A percentile compares a stretch with the other conserved stretches of the same genome.
Conservation (phyloP, 2,329 filamentous ascomycete genomes). For the Aspergillus sp. region DNA sequence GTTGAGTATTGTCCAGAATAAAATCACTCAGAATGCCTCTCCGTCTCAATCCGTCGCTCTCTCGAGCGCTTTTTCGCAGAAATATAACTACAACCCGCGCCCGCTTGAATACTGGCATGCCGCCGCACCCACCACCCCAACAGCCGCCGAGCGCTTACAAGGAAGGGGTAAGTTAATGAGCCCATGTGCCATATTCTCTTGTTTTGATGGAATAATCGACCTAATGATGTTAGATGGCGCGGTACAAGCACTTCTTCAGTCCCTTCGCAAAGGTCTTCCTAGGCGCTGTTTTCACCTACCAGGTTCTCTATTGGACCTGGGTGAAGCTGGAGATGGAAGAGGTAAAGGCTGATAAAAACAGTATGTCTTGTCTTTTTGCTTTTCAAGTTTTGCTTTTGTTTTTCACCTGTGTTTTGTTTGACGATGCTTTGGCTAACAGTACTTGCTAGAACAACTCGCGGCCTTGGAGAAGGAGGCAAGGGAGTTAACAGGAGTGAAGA, state of each 20-base stretch:
- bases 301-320: slow-evolving; percentile 50
- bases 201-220: neutral
- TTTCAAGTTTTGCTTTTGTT: too few relatives aligned
- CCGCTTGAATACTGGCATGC: slow-evolving; percentile 2
- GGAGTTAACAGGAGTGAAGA: slow-evolving; percentile 30
- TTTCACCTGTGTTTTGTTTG: neutral
- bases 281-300: slow-evolving; percentile 49
- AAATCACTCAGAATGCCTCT: neutral
- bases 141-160: slow-evolving; percentile 21
- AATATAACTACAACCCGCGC: slow-evolving; percentile 15
- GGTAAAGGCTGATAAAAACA: slow-evolving; percentile 41
- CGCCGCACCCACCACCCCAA: neutral
- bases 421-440: neutral
- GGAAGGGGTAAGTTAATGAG: slow-evolving; percentile 28
- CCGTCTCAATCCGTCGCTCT: neutral
- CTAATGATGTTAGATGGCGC: slow-evolving; percentile 31
- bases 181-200: neutral
- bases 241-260: slow-evolving; percentile 41
- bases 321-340: slow-evolving; percentile 49
- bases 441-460: slow-evolving; percentile 33
- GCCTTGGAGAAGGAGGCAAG: slow-evolving; percentile 36
- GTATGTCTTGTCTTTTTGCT: slow-evolving; percentile 25
- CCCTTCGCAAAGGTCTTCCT: slow-evolving; percentile 51
- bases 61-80: neutral
- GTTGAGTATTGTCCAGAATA: neutral